A percentile compares a stretch with the other conserved stretches of the same genome.
These are phyloP conservation scores for Xylaria sp. DNA, from an alignment of 2,329 filamentous ascomycete genomes.

Conservation along the genomic window DNA sequence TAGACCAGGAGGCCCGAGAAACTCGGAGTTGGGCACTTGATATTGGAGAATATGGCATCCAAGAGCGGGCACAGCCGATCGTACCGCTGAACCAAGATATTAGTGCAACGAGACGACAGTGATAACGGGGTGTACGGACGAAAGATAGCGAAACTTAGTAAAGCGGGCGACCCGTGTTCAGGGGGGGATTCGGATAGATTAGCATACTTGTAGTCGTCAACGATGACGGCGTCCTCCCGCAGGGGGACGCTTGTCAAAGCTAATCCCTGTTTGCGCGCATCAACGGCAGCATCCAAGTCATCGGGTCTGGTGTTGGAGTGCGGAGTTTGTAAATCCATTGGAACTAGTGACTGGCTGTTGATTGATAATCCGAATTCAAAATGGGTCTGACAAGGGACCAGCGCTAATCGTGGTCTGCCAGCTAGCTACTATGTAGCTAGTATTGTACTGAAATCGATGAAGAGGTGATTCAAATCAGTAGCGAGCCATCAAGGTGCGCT, in stretches of 20 bases:
- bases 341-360: slow-evolving; percentile 9
- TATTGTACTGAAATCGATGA: background rate
- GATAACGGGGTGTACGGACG: background rate
- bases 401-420: background rate
- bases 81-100: background rate
- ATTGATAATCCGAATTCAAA: slow-evolving; percentile 25
- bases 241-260: slow-evolving; percentile 19
- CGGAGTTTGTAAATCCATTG: slow-evolving; percentile 10
- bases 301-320: slow-evolving; percentile 16
- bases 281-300: background rate
- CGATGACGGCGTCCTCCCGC: slow-evolving; percentile 24
- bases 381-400: background rate
- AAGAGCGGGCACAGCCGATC: background rate
- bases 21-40: slow-evolving; percentile 4
- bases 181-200: background rate
- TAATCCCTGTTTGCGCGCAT: slow-evolving; percentile 22
- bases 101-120: background rate
- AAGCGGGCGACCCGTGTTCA: background rate
- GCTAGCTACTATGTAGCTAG: background rate
- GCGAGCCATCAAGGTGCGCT: background rate
- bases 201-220: slow-evolving; percentile 1
- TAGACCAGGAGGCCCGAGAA: slow-evolving; percentile 1
- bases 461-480: background rate
- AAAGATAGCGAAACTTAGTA: background rate
- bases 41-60: slow-evolving; percentile 10